Base-by-base conservation (phyloP, 768 basidiomycete genomes). In the Mycena epipterygia region DNA sequence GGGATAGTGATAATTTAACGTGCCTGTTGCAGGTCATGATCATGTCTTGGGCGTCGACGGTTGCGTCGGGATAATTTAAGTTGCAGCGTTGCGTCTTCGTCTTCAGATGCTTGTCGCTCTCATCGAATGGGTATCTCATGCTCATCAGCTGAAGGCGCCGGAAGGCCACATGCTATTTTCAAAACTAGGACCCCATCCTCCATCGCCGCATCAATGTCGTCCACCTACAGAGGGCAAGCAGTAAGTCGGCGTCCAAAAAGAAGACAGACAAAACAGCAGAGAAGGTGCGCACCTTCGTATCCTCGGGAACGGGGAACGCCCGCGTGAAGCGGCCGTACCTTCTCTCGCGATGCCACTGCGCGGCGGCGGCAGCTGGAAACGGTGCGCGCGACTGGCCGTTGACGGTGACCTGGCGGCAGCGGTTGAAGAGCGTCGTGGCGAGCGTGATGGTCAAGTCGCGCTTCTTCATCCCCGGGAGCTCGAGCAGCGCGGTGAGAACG, bases 401-500 rank as follows among this genome's bases (percentile, higher is more conserved):
- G 62, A 94, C 84, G 56, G 84, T 86, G 73, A 94, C 81, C 75
- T 91, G 89, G 75, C 85, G 90, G 71, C 88, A 85, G 70, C 89
- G 85, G 72, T 89, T 93, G 82, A 88, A 87, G 64, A 84, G 77
- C 76, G 89, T 89, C 70, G 87, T 89, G 56, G 87, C 86, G 64
- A 94, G 85, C 58, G 84, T 85, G 80, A 93, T 83, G 68, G 80
- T 86, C 59, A 94, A 73, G 74, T 92, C 89, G 70, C 78, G 78
- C 70, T 84, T 87, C 76, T 85, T 86, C 76, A 93, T 82, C 46
- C 93, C 93, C 5, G 93, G 93, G 33, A 93, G 82, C 79, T 93
- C 92, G 76, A 93, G 86, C 81, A 89, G 84, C 59, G 88, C 89
- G 66, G 85, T 86, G 74, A 93, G 80, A 42, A 84, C 76, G 77